These are phyloP conservation scores for Beauveria asiatica DNA, from an alignment of 2,329 filamentous ascomycete species.

Conservation along the genomic window DNA sequence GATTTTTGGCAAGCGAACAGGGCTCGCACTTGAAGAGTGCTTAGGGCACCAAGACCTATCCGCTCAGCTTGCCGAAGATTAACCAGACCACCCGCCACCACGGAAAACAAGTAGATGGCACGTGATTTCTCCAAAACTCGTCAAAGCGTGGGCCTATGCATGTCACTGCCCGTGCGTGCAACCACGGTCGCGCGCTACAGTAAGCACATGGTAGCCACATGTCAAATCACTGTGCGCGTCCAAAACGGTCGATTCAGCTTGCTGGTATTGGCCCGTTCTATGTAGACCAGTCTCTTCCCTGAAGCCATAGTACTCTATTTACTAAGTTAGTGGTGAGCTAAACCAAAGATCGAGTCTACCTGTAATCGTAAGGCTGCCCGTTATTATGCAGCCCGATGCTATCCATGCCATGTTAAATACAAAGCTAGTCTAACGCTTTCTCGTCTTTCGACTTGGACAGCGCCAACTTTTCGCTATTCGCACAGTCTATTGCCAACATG, in stretches of 20 bases:
- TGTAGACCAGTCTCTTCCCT: background rate
- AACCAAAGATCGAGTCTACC: background rate
- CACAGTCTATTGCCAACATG: background rate
- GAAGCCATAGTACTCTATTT: background rate
- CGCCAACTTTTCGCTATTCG: background rate
- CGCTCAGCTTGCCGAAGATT: constrained; percentile 20
- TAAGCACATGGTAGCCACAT: background rate
- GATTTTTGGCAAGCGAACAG: constrained; percentile 28
- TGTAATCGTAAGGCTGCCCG: background rate
- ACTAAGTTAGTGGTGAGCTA: background rate
- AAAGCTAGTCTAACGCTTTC: background rate
- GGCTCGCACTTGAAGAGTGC: constrained; percentile 21
- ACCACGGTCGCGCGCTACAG: background rate
- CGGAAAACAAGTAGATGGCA: background rate
- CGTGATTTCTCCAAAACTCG: background rate
- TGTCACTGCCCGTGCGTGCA: background rate
- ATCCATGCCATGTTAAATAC: background rate
- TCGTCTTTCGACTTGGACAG: background rate
- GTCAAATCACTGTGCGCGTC: background rate
- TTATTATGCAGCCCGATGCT: background rate
- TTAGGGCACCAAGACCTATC: constrained; percentile 36
- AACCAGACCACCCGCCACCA: constrained; percentile 15
- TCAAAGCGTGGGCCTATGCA: background rate
- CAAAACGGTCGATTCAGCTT: background rate
- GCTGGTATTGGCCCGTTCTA: background rate